phyloP scores from a whole-genome alignment of 2,329 filamentous ascomycete genomes.

The Xylariaceae sp. region DNA sequence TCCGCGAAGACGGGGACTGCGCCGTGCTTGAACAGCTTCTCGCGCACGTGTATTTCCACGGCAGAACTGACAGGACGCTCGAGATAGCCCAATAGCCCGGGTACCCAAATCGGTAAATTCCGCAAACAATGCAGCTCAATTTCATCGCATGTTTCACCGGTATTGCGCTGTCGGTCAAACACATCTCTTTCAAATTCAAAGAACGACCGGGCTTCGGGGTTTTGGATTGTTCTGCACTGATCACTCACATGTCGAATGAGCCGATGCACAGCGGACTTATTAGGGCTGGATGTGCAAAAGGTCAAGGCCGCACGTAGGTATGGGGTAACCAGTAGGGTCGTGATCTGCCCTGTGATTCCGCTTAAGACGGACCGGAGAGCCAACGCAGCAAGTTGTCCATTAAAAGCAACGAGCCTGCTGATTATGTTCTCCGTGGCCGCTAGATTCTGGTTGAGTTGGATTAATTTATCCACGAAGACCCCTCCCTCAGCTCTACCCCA shows the following conservation, averaged over 20 bases:
- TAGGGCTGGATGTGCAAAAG: slow-evolving; percentile 44
- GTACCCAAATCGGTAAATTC: slow-evolving; percentile 44
- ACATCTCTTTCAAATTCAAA: slow-evolving; percentile 39
- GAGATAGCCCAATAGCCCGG: slow-evolving; percentile 43
- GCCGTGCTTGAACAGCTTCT: slow-evolving; percentile 39
- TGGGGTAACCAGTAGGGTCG: slow-evolving; percentile 43
- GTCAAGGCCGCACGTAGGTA: slow-evolving; percentile 53
- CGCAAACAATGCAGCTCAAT: slow-evolving; percentile 31
- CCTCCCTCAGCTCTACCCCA: slow-evolving; percentile 38
- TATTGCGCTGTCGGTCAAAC: slow-evolving; percentile 31
- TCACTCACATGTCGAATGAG: slow-evolving; percentile 41
- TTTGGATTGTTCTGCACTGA: slow-evolving; percentile 42
- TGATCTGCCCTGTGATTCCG: slow-evolving; percentile 48
- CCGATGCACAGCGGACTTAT: slow-evolving; percentile 31
- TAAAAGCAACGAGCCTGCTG: slow-evolving; percentile 48
- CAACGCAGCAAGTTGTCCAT: slow-evolving; percentile 44
- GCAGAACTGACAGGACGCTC: slow-evolving; percentile 39
- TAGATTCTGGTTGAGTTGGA: slow-evolving; percentile 55
- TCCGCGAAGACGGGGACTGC: slow-evolving; percentile 28
- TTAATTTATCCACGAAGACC: slow-evolving; percentile 60
- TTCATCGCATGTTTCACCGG: slow-evolving; percentile 25
- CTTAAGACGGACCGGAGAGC: slow-evolving; percentile 50
- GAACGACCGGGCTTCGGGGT: slow-evolving; percentile 45
- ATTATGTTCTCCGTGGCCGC: slow-evolving; percentile 52
- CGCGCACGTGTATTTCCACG: slow-evolving; percentile 41